Evolutionary conservation across 2,329 filamentous ascomycete species (phyloP), one percentile per base, ranked within the genome.

Genomic region (Sarocladium oryzae): DNA sequence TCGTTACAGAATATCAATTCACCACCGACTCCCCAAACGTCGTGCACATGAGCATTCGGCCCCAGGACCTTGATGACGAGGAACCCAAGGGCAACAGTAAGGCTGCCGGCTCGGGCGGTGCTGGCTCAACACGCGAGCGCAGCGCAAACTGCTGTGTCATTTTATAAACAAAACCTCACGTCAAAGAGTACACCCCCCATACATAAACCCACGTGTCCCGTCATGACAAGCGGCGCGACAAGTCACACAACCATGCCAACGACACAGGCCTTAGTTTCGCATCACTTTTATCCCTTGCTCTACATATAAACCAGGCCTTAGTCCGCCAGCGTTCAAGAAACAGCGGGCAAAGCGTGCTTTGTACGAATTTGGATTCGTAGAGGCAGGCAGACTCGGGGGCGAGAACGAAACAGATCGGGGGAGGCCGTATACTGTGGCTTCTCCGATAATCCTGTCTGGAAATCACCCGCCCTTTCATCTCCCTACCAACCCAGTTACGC

Each of bases 11-110:
- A 57, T 91, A 88, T 62, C 86, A 83, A 55, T 89, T 95, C 63
- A 87, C 81, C 61, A 75, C 76, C 26, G 85, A 89, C 56, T 74
- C 77, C 10, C 81, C 88, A 7, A 95, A 95, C 58, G 88, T 95
- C 24, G 84, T 96, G n/a, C 90, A 96, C 68, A 95, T 96, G 89
- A 92, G 88, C 5, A 84, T 96, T 59, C 87, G 88, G 59, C 90
- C 90, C 2, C 86, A 90, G 63, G 89, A 95, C 63, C 79, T 92
- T 55, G 85, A 95, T 57, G 89, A 93, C 61, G 84, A 88, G 60
- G 86, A 89, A 58, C 83, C 86, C 52, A 86, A 85, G 63, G 79
- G 80, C 30, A 77, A 79, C 53, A 87, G 85, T 66, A 73, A 70
- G 60, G 65, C 62, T 56, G 61, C 69, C 35, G 63, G 69, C 36